Percentiles rank a stretch among this genome's conserved stretches.
Evolutionary conservation across 2,329 filamentous ascomycete species (phyloP).

Genomic region (Fusarium sp.): DNA sequence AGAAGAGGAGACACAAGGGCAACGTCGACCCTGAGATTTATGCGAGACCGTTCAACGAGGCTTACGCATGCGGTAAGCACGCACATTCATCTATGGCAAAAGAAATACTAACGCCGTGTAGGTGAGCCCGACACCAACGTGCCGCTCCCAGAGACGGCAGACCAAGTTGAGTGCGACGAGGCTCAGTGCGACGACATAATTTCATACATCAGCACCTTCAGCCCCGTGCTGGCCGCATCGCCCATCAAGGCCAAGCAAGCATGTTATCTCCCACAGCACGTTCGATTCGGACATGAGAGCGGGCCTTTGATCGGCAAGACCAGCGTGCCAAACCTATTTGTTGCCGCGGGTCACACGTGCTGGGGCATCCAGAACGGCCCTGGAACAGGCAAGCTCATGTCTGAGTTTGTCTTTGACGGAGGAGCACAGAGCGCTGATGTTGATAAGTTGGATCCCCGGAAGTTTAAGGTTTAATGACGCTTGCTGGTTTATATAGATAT

Average conservation of each 20-base stretch:
- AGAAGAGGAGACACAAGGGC: conserved; percentile 68
- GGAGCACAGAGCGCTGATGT: conserved; percentile 76
- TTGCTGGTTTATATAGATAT: neutral
- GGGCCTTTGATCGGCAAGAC: conserved; percentile 85
- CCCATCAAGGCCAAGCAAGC: conserved; percentile 83
- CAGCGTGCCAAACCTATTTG: conserved; percentile 77
- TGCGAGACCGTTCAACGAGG: conserved; percentile 86
- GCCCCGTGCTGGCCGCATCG: conserved; percentile 74
- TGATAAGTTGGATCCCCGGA: conserved; percentile 74
- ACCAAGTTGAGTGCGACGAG: conserved; percentile 81
- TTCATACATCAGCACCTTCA: conserved; percentile 78
- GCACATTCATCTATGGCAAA: neutral
- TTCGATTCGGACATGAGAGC: conserved; percentile 68
- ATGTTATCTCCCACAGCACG: conserved; percentile 90
- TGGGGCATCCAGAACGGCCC: conserved; percentile 99
- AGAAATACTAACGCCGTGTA: conserved; percentile 42
- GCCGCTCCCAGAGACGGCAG: conserved; percentile 80
- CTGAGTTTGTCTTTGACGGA: conserved; percentile 83
- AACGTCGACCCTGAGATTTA: conserved; percentile 93
- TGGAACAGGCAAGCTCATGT: conserved; percentile 84
- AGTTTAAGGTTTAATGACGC: conserved; percentile 64
- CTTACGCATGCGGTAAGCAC: conserved; percentile 86
- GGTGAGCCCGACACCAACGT: conserved; percentile 82
- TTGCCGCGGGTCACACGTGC: conserved; percentile 93
- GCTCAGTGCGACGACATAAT: conserved; percentile 86